These are phyloP conservation scores for Penicillium thymicola DNA, from an alignment of 2,329 filamentous ascomycete genomes.

Conservation along the genomic window DNA sequence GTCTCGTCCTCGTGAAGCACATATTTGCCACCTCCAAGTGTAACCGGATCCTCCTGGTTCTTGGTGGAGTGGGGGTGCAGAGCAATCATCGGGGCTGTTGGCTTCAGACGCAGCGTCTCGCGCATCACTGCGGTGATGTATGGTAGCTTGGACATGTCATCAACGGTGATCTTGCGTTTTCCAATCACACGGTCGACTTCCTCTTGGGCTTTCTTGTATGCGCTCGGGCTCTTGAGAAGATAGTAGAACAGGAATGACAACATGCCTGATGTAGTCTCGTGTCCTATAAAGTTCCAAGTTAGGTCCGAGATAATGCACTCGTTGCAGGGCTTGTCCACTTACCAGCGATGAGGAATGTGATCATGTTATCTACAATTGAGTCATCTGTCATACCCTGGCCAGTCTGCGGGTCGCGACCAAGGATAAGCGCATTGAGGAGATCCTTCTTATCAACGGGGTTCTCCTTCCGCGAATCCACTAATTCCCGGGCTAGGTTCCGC, in stretches of 20 bases:
- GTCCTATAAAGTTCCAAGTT: constrained; percentile 40
- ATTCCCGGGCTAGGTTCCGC: constrained; percentile 55
- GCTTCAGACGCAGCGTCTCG: constrained; percentile 61
- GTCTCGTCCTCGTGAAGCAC: constrained; percentile 52
- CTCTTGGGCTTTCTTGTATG: constrained; percentile 60
- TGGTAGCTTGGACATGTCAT: constrained; percentile 62
- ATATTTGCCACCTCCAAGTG: constrained; percentile 61
- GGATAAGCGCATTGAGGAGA: constrained; percentile 66
- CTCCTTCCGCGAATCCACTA: constrained; percentile 57
- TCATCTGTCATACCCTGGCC: constrained; percentile 62
- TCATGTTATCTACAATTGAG: constrained; percentile 66
- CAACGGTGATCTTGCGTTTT: constrained; percentile 53
- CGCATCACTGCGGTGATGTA: constrained; percentile 64
- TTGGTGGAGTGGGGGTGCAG: constrained; percentile 49
- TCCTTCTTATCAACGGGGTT: constrained; percentile 61
- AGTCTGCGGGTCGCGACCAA: constrained; percentile 64
- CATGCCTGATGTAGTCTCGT: constrained; percentile 69
- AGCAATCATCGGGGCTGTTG: constrained; percentile 56
- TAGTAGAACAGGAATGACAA: constrained; percentile 65
- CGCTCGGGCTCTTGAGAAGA: constrained; percentile 60
- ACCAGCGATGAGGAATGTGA: constrained; percentile 68
- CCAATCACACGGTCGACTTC: constrained; percentile 67
- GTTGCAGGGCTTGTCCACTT: constrained; percentile 3
- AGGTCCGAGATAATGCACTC: neutral
- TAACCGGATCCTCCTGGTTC: constrained; percentile 41